Evolutionary conservation across 345 rosid genomes (phyloP).

Genomic region (Lagerstroemia speciosa): DNA sequence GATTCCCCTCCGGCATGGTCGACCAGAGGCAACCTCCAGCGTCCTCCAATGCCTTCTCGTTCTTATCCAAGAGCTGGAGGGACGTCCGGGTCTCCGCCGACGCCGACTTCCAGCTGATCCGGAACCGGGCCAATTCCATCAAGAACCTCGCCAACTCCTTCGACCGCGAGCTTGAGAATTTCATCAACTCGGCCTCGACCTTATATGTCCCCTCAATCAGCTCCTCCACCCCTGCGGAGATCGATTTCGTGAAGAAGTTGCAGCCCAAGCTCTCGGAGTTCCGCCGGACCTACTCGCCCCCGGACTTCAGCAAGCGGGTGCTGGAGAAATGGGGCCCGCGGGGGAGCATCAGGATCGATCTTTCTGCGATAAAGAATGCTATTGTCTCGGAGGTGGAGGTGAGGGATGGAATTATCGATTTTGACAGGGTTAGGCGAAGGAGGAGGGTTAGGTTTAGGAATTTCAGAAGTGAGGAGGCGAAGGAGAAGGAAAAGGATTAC

Average conservation of each 20-base stretch:
- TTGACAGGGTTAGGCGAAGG: conserved; percentile 38
- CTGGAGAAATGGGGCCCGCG: conserved; percentile 76
- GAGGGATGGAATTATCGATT: conserved; percentile 31
- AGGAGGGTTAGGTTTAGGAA: conserved; percentile 28
- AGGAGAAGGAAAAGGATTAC: conserved; percentile 16
- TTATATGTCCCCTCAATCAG: conserved; percentile 41
- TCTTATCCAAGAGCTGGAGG: conserved; percentile 77
- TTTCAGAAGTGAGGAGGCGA: conserved; percentile 2
- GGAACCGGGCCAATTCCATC: conserved; percentile 76
- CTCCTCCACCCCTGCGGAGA: conserved; percentile 41
- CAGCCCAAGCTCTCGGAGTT: conserved; percentile 86
- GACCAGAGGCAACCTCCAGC: conserved; percentile 27
- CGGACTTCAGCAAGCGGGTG: conserved; percentile 77
- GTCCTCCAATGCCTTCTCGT: conserved; percentile 56
- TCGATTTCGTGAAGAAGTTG: conserved; percentile 74
- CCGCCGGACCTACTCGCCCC: conserved; percentile 83
- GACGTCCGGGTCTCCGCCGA: conserved; percentile 91
- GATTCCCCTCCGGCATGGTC: conserved; percentile 25
- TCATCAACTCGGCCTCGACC: conserved; percentile 58
- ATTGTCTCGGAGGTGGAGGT: conserved; percentile 52
- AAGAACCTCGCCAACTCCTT: conserved; percentile 76
- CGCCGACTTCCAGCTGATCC: conserved; percentile 82
- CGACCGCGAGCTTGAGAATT: conserved; percentile 81
- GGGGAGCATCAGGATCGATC: conserved; percentile 63
- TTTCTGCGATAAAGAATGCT: conserved; percentile 68